Base-by-base conservation (phyloP, 768 basidiomycete species). In the Pleurotus tuoliensis region DNA sequence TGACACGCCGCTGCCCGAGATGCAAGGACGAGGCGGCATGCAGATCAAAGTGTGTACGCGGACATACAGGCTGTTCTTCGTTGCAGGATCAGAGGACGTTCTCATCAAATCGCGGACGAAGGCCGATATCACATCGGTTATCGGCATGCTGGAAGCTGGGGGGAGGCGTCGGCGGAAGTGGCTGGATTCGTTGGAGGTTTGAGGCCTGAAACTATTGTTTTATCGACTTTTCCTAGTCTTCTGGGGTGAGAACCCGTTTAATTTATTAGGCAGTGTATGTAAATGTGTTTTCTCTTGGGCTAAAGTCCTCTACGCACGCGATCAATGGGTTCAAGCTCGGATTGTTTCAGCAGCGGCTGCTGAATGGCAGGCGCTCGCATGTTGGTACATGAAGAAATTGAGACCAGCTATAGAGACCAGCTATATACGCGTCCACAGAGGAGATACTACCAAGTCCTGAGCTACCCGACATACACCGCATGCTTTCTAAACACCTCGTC, bases 31-130 rank as follows among this genome's bases (percentile, higher is more conserved):
- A 38, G 86, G 87, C 30, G 80, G 80, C 3, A 77, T 95, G 15
- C 90, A 92, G 69, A 90, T 92, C 66, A 88, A 88, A 59, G 82
- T 97, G 56, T 96, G 94, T 69, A 79, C 92, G 37, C 79, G 86
- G 57, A 90, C 87, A 7, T 93, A 93, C 68, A 79, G 87, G 34
- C 70, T 93, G 12, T 94, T 94, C 75, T 93, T 84, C 66, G 88
- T 89, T 5, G 74, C 88, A 2, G 66, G 75, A 22, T 85, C 84
- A 45, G 88, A 87, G 61, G 88, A 89, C 59, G 77, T 79, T 56
- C 69, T 88, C 55, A 81, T 78, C 74, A 80, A 78, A 55, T 64
- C 74, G 12, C 69, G 75, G 20, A 67, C 68, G 0, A 66, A 69
- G 22, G 74, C 72, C 1, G 82, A 83, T 60, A 67, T 67, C 25